Conservation (phyloP, 192 early-diverging fungal genomes). For the Coemansia sp. region DNA sequence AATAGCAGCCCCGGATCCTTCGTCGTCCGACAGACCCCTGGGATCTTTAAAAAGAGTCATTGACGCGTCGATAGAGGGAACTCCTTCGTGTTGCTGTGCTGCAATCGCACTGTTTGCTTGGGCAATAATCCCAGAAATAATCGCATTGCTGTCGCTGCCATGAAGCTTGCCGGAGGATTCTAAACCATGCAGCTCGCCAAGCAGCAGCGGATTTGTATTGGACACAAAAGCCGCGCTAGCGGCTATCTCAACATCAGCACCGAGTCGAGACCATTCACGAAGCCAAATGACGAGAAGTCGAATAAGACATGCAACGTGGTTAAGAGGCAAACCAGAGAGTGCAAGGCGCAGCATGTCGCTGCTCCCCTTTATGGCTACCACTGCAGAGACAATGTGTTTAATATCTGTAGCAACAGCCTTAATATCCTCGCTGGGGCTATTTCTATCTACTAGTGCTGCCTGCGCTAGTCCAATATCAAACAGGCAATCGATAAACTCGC, state of each 20-base stretch:
- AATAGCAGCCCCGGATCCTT: conserved; percentile 4
- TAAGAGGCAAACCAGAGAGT: conserved; percentile 33
- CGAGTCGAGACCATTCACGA: conserved; percentile 31
- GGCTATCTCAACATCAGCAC: conserved; percentile 46
- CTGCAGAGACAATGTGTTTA: conserved; percentile 30
- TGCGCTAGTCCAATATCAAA: conserved; percentile 14
- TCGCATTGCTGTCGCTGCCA: background rate
- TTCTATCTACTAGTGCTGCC: background rate
- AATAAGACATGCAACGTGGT: conserved; percentile 40
- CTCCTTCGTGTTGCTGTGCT: conserved; percentile 13
- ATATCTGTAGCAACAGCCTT: conserved; percentile 20
- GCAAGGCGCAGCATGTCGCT: conserved; percentile 40
- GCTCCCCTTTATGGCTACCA: conserved; percentile 28
- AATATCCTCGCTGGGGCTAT: background rate
- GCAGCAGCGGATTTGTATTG: conserved; percentile 4
- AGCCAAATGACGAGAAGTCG: conserved; percentile 46
- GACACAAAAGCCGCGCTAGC: conserved; percentile 42
- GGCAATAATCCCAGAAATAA: conserved; percentile 6
- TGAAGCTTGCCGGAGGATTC: background rate
- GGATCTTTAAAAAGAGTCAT: conserved; percentile 35
- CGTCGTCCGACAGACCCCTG: background rate
- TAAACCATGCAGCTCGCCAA: background rate
- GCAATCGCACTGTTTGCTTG: conserved; percentile 6
- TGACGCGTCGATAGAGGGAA: conserved; percentile 37
- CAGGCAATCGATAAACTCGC: conserved; percentile 20